Conservation (phyloP, 352 stramenopile species). For the Pythium sukuiense region DNA sequence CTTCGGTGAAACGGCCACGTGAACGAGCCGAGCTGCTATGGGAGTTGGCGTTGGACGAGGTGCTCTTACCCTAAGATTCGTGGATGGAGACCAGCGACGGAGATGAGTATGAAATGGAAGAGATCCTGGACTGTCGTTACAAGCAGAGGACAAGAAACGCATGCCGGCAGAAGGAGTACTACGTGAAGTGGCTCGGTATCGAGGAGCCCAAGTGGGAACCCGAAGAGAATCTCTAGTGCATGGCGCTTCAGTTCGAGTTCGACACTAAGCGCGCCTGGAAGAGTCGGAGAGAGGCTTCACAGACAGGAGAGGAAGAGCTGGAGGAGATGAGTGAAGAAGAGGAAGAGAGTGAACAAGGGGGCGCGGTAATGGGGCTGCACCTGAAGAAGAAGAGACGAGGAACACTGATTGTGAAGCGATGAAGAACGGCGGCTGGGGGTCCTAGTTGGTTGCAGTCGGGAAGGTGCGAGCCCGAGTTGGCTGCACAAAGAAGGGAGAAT, state of each 20-base stretch:
- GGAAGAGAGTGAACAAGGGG: background rate
- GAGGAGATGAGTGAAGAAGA: background rate
- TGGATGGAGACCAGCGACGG: slow-evolving; percentile 2
- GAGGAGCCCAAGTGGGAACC: slow-evolving; percentile 27
- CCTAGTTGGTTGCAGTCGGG: slow-evolving; percentile 4
- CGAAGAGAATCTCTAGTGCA: slow-evolving; percentile 24
- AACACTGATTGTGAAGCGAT: background rate
- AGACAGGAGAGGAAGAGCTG: slow-evolving; percentile 15
- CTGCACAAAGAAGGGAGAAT: background rate
- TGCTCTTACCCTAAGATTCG: slow-evolving; percentile 17
- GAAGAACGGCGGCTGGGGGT: background rate
- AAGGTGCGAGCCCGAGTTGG: background rate
- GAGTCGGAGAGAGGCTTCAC: slow-evolving; percentile 3
- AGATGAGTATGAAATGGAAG: slow-evolving; percentile 22
- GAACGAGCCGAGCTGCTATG: background rate
- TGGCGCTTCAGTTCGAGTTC: slow-evolving; percentile 22
- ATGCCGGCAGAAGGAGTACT: slow-evolving; percentile 26
- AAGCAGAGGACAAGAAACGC: slow-evolving; percentile 14
- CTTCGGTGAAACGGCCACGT: background rate
- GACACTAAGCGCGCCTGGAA: slow-evolving; percentile 11
- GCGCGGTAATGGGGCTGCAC: background rate
- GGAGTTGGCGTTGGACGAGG: slow-evolving; percentile 9
- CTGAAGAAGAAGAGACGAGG: background rate
- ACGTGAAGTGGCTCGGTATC: slow-evolving; percentile 26
- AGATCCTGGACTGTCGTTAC: slow-evolving; percentile 4